phyloP scores from a whole-genome alignment of 2,329 filamentous ascomycete species.

The Plenodomus biglobosus region DNA sequence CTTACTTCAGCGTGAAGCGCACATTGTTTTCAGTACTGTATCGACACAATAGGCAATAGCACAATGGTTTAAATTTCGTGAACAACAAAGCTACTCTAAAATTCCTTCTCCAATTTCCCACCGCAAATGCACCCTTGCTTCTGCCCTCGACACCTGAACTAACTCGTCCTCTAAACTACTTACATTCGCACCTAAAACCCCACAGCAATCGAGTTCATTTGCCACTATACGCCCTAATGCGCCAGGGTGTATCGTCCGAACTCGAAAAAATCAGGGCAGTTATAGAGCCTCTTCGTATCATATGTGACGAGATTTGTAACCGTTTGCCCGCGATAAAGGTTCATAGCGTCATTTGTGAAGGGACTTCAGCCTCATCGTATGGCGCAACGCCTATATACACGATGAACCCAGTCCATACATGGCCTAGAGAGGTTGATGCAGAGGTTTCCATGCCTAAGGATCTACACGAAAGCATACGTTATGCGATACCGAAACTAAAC shows the following conservation, averaged over 20 bases:
- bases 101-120: too few relatives aligned
- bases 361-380: background rate
- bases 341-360: background rate
- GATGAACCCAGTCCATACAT: background rate
- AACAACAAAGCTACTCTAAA: too few relatives aligned
- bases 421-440: background rate
- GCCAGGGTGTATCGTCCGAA: background rate
- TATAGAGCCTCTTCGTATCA: background rate
- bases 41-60: too few relatives aligned
- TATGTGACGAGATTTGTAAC: background rate
- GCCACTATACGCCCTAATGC: background rate
- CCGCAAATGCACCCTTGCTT: too few relatives aligned
- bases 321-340: background rate
- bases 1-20: too few relatives aligned
- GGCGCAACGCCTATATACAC: background rate
- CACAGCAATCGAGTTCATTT: too few relatives aligned
- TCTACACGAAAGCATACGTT: background rate
- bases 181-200: too few relatives aligned
- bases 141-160: too few relatives aligned
- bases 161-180: too few relatives aligned
- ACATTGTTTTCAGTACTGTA: too few relatives aligned
- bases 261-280: background rate
- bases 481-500: background rate
- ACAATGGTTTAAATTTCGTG: too few relatives aligned
- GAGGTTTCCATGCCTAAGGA: background rate